phyloP scores from a whole-genome alignment of 352 stramenopile genomes.

The Phytopythium oedochilum region DNA sequence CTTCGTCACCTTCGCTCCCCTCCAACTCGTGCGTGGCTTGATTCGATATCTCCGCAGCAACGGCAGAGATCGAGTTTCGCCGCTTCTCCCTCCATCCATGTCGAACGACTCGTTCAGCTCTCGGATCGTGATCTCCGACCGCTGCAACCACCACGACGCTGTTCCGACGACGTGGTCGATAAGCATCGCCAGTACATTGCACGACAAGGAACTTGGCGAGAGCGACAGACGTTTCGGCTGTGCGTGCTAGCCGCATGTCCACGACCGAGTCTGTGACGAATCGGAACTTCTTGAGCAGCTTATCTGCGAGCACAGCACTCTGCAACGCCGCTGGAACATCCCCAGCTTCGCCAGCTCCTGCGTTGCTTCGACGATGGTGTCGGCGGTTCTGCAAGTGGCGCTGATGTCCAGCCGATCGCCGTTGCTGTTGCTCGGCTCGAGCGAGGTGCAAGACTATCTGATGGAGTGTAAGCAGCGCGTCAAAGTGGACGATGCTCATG shows the following conservation, averaged over 20 bases:
- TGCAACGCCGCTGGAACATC: constrained; percentile 27
- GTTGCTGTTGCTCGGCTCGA: constrained; percentile 8
- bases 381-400: neutral
- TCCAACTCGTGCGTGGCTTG: constrained; percentile 1
- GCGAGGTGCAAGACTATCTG: constrained; percentile 53
- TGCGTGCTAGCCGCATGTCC: constrained; percentile 50
- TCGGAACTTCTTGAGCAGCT: constrained; percentile 51
- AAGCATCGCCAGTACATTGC: constrained; percentile 17
- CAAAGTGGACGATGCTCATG: constrained; percentile 66
- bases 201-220: constrained; percentile 58
- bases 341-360: neutral
- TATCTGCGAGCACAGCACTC: constrained; percentile 29
- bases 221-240: constrained; percentile 46
- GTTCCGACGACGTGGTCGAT: neutral
- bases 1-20: neutral
- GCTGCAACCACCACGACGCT: neutral
- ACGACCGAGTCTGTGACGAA: constrained; percentile 73
- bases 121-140: neutral
- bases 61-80: neutral
- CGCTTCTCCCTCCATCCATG: neutral
- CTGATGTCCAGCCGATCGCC: neutral
- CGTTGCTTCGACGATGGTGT: neutral
- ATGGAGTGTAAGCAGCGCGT: constrained; percentile 59
- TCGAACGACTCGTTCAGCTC: neutral
- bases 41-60: neutral